Percentiles rank a stretch among this genome's conserved stretches.
phyloP scores from a whole-genome alignment of 305 asterid genomes.

The Plantago coronopus region DNA sequence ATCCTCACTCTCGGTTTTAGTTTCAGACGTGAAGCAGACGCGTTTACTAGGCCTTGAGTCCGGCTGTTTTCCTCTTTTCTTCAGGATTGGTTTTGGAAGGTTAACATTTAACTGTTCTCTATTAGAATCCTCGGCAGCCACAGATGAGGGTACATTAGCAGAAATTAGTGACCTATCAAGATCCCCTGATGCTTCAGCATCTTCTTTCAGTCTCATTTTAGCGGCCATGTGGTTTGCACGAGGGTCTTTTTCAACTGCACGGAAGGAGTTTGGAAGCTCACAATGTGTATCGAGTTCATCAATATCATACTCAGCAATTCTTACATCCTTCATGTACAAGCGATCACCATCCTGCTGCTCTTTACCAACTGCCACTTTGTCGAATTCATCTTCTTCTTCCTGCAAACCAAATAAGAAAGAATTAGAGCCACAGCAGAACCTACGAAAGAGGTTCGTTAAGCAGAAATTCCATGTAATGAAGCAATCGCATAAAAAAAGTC shows the following conservation, averaged over 20 bases:
- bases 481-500: too few species aligned
- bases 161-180: conserved; percentile 38
- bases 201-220: conserved; percentile 67
- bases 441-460: background rate
- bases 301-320: conserved; percentile 42
- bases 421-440: background rate
- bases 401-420: conserved; percentile 23
- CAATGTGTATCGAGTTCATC: conserved; percentile 32
- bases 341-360: conserved; percentile 44
- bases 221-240: conserved; percentile 88
- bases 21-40: conserved; percentile 44
- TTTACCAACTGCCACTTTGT: conserved; percentile 69
- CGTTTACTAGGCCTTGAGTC: conserved; percentile 52
- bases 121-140: conserved; percentile 20
- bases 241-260: conserved; percentile 48
- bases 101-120: conserved; percentile 22
- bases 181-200: conserved; percentile 66
- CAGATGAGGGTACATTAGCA: conserved; percentile 19
- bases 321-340: conserved; percentile 44
- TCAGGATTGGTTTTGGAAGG: conserved; percentile 54
- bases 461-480: background rate
- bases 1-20: conserved; percentile 23
- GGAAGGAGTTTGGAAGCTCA: conserved; percentile 55
- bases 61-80: conserved; percentile 35
- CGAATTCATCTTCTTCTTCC: conserved; percentile 90